Evolutionary conservation across 371 early-diverging fungal species (phyloP), one percentile per base, ranked within the genome.

Genomic region (Polyrhizophydium stewartii): DNA sequence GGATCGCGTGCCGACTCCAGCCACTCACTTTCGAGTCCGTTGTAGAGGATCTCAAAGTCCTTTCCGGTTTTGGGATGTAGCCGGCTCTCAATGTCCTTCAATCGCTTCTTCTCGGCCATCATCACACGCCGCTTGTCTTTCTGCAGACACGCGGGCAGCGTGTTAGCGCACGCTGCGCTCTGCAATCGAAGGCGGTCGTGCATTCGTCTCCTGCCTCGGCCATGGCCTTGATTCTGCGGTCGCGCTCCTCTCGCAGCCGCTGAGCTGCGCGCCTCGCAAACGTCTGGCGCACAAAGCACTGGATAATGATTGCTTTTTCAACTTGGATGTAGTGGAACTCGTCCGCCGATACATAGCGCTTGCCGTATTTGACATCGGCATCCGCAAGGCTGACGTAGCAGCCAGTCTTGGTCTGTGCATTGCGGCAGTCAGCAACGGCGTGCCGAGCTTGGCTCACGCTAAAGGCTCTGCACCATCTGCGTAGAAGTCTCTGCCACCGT

Each of bases 41-140:
- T 72, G 60, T 79, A 82, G 24, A 82, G 63, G 1, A 78, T 68
- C 59, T 81, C 81, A 64, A 82, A 82, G 57, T 82, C 79, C 59
- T 72, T 81, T 33, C 31, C 40, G 17, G 74, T 73, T 53, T 68
- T 67, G 7, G 82, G 82, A 55, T 78, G 75, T 30, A 80, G 53
- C 16, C 82, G 63, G 43, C 64, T 52, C 59, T 81, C 74, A 27
- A 78, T 67, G 53, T 82, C 82, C 57, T 69, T 64, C 37, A 64
- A 41, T 25, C 72, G 60, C 38, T 69, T 68, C 50, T 69, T 72
- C 31, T 81, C 82, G 13, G 66, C 58, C 25, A 81, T 56, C 32
- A 74, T 67, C n/a, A 58, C 45, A 2, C 76, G 64, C 33, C 75
- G 41, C 32, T 62, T 50, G 40, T 81, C 79, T 65, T 78, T 79